These are phyloP conservation scores for Ceratobasidium sp. DNA, from an alignment of 1,284 basidiomycete genomes.

Conservation along the genomic window DNA sequence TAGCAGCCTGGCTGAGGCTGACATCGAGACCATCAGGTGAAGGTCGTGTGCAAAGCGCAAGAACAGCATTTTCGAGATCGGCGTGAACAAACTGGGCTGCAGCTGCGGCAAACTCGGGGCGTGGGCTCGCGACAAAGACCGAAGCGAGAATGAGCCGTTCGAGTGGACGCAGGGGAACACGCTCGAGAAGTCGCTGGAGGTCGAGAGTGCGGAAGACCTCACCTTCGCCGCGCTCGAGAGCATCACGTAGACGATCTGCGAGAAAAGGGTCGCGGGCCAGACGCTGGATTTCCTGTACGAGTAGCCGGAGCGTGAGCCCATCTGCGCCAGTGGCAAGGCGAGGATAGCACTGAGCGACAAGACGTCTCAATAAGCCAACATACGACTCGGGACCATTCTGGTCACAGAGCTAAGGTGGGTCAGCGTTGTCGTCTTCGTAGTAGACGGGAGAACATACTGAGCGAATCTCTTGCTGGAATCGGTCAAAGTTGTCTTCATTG, in stretches of 20 bases:
- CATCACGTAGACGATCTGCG: constrained; percentile 86
- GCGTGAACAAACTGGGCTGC: constrained; percentile 72
- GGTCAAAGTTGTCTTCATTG: constrained; percentile 93
- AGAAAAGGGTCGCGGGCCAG: constrained; percentile 87
- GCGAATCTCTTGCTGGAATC: constrained; percentile 90
- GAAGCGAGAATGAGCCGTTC: constrained; percentile 81
- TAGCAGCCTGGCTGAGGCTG: constrained; percentile 74
- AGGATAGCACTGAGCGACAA: constrained; percentile 63
- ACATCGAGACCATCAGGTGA: constrained; percentile 84
- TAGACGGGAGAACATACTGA: constrained; percentile 67
- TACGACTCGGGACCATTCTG: constrained; percentile 95
- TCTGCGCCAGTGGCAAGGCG: constrained; percentile 12
- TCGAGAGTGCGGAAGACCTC: constrained; percentile 83
- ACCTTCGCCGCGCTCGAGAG: constrained; percentile 83
- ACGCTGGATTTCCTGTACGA: constrained; percentile 87
- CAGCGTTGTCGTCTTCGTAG: background rate
- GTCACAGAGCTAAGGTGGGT: constrained; percentile 79
- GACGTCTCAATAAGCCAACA: constrained; percentile 92
- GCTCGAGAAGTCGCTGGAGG: constrained; percentile 78
- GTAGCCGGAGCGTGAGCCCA: constrained; percentile 75
- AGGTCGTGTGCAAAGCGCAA: constrained; percentile 76
- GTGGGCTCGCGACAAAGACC: constrained; percentile 73
- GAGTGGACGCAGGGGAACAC: constrained; percentile 78
- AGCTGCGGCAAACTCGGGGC: constrained; percentile 75
- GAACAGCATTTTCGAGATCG: constrained; percentile 79